Percentiles rank a stretch among this genome's conserved stretches.
Conservation (phyloP, 2,329 filamentous ascomycete genomes). For the Exophiala sp. region DNA sequence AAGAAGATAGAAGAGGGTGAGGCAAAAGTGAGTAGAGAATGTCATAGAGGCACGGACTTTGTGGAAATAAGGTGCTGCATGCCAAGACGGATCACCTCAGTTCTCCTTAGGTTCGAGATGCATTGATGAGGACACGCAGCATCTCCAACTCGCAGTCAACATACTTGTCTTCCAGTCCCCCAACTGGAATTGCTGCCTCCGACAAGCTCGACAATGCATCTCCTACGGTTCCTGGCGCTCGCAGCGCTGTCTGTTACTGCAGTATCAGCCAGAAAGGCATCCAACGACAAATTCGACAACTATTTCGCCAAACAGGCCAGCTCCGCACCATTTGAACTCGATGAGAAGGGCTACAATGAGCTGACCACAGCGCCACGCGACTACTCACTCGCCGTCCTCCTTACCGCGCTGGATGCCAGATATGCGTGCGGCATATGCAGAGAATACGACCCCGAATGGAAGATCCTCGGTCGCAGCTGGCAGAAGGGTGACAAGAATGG, state of each 20-base stretch:
- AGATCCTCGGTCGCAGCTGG: conserved; percentile 83
- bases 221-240: conserved; percentile 61
- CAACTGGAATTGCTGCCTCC: conserved; percentile 2
- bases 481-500: conserved; percentile 73
- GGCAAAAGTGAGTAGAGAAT: no score
- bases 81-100: not conserved
- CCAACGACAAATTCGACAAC: conserved; percentile 64
- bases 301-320: conserved; percentile 67
- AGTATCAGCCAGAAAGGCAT: conserved; percentile 58
- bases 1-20: no score
- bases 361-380: conserved; percentile 76
- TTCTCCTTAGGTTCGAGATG: not conserved
- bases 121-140: not conserved
- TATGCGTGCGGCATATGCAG: conserved; percentile 83
- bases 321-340: conserved; percentile 69
- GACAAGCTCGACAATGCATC: conserved; percentile 58
- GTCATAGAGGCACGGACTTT: not conserved
- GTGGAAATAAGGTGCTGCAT: not conserved
- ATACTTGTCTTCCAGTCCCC: conserved; percentile 2
- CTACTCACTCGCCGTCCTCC: conserved; percentile 74
- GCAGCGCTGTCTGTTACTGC: conserved; percentile 59
- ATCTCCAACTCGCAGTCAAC: not conserved
- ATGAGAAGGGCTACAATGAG: conserved; percentile 70
- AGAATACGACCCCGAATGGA: conserved; percentile 94
- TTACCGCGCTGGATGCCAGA: conserved; percentile 79